These are phyloP conservation scores for Corymbia calophylla DNA, from an alignment of 441 rosid species.

Conservation along the genomic window DNA sequence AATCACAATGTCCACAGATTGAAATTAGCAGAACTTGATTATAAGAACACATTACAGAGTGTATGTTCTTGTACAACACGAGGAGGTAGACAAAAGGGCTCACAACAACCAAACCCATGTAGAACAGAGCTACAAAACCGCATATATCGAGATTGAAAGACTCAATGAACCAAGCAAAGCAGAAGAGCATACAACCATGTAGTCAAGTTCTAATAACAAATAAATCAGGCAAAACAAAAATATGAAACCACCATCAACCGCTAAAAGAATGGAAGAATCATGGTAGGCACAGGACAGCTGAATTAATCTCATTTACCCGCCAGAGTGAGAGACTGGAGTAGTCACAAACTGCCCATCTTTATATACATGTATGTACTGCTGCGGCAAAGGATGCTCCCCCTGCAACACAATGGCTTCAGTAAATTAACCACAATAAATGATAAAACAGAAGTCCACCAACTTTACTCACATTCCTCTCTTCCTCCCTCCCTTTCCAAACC, in stretches of 20 bases:
- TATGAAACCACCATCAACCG: background rate
- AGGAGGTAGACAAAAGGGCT: background rate
- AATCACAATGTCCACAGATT: background rate
- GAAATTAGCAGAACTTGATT: background rate
- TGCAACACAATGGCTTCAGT: conserved; percentile 9
- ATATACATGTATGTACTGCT: conserved; percentile 60
- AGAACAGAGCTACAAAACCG: background rate
- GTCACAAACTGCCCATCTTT: conserved; percentile 75
- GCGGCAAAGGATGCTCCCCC: conserved; percentile 93
- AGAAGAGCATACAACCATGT: background rate
- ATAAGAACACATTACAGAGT: background rate
- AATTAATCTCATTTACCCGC: background rate
- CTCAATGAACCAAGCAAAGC: background rate
- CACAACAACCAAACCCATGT: background rate
- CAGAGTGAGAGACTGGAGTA: conserved; percentile 83
- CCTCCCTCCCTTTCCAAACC: background rate
- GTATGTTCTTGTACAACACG: background rate
- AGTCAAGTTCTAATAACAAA: background rate
- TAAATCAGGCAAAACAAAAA: background rate
- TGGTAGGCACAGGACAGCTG: background rate
- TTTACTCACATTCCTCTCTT: background rate
- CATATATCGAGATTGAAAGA: background rate
- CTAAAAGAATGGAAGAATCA: background rate
- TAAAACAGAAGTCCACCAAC: background rate
- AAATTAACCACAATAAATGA: background rate